phyloP scores from a whole-genome alignment of 2,329 filamentous ascomycete species.

The Sphaerostilbella broomeana region DNA sequence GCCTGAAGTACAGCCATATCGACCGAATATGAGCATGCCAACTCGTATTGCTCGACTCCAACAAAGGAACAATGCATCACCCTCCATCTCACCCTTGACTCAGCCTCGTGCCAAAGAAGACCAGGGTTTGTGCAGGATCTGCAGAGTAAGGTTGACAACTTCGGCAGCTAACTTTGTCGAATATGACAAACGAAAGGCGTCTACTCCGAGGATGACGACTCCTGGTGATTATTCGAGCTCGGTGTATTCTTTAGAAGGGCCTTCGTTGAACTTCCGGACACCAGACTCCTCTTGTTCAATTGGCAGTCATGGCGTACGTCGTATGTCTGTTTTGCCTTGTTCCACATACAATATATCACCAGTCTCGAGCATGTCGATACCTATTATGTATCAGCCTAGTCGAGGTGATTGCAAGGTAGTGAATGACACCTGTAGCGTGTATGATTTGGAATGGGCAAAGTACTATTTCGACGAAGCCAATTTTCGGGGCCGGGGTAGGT shows the following conservation, averaged over 20 bases:
- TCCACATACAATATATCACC: neutral
- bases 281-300: neutral
- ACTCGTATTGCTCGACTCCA: too few relatives aligned
- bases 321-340: neutral
- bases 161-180: neutral
- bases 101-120: too few relatives aligned
- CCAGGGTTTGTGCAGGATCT: neutral
- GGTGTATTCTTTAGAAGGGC: neutral
- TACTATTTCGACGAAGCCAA: constrained; percentile 26
- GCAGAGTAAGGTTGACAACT: neutral
- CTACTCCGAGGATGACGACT: neutral
- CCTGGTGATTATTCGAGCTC: neutral
- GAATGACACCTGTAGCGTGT: too few relatives aligned
- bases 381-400: neutral
- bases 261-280: neutral
- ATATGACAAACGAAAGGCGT: neutral
- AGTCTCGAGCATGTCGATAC: neutral
- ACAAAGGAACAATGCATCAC: too few relatives aligned
- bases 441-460: constrained; percentile 25
- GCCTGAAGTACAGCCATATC: too few relatives aligned
- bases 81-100: neutral
- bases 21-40: too few relatives aligned
- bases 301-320: neutral
- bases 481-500: neutral
- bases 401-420: too few relatives aligned